Percentiles rank a stretch among this genome's conserved stretches.
phyloP scores from a whole-genome alignment of 129 eudicot species.

The Silybum marianum region DNA sequence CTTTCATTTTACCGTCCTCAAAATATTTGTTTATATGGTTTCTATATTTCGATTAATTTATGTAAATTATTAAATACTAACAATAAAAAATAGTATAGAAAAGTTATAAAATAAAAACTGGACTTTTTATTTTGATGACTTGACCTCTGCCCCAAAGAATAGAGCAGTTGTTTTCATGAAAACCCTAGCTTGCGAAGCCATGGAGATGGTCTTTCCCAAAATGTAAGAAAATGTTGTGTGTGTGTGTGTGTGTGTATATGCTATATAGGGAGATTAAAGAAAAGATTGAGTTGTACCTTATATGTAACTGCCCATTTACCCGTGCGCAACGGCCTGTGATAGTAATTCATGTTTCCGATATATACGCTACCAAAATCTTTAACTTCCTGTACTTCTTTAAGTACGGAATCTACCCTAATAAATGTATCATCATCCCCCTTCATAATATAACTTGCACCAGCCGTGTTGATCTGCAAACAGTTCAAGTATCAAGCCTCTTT shows the following conservation, averaged over 20 bases:
- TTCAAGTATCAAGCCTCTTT: background rate
- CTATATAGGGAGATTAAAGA: background rate
- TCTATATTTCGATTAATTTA: too few relatives aligned
- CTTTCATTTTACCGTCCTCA: too few relatives aligned
- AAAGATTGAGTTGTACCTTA: constrained; percentile 38
- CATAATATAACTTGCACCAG: constrained; percentile 70
- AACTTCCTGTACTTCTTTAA: constrained; percentile 48
- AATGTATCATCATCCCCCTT: constrained; percentile 92
- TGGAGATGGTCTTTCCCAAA: background rate
- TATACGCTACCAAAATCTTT: constrained; percentile 46
- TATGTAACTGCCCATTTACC: constrained; percentile 56
- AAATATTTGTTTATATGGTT: too few relatives aligned
- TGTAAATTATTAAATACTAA: too few relatives aligned
- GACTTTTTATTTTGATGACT: too few relatives aligned
- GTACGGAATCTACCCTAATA: constrained; percentile 71
- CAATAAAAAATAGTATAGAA: too few relatives aligned
- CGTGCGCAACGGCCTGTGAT: constrained; percentile 68
- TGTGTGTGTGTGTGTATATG: background rate
- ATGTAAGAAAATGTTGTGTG: background rate
- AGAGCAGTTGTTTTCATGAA: too few relatives aligned
- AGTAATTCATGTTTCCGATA: constrained; percentile 73
- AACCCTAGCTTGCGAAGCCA: too few relatives aligned
- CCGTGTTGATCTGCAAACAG: constrained; percentile 46
- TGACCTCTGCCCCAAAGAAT: too few relatives aligned
- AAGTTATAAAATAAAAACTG: too few relatives aligned